Evolutionary conservation across 2,329 filamentous ascomycete genomes (phyloP).

Genomic region (Chaetomium sp.): DNA sequence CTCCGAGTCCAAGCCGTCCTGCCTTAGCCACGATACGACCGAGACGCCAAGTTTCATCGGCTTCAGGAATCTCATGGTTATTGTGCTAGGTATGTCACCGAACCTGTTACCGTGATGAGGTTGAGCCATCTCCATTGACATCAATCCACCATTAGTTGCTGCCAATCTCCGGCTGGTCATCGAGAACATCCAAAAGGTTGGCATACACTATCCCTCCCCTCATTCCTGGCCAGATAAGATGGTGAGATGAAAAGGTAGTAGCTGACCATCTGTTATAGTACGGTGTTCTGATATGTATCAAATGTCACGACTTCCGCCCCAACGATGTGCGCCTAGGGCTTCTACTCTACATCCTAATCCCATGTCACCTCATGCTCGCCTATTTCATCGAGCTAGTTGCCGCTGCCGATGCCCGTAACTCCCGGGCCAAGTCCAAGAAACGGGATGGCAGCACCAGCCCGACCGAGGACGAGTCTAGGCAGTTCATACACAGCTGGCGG

Average conservation of each 20-base stretch:
- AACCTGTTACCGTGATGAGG: not conserved
- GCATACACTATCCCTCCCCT: not conserved
- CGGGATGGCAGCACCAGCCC: slow-evolving; percentile 55
- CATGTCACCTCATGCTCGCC: slow-evolving; percentile 86
- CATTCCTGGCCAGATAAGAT: not conserved
- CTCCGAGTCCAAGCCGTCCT: slow-evolving; percentile 69
- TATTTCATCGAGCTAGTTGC: slow-evolving; percentile 87
- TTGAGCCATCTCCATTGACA: not conserved
- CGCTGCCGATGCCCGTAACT: slow-evolving; percentile 73
- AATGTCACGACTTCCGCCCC: slow-evolving; percentile 82
- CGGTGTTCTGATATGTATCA: slow-evolving; percentile 88
- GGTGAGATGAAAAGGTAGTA: not conserved
- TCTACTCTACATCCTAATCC: slow-evolving; percentile 81
- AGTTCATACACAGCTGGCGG: slow-evolving; percentile 76
- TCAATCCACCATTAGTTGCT: slow-evolving; percentile 60
- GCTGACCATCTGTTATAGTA: slow-evolving; percentile 60
- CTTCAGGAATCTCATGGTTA: slow-evolving; percentile 94
- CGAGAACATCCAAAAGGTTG: slow-evolving; percentile 91
- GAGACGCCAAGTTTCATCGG: slow-evolving; percentile 82
- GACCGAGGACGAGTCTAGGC: slow-evolving; percentile 62
- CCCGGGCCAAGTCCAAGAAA: slow-evolving; percentile 57
- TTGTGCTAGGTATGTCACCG: slow-evolving; percentile 71
- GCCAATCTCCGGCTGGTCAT: slow-evolving; percentile 94
- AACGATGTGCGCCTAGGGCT: slow-evolving; percentile 76
- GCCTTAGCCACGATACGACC: slow-evolving; percentile 80